Percentiles rank a stretch among this genome's conserved stretches.
These are phyloP conservation scores for Rhizoclosmatium sp. DNA, from an alignment of 192 early-diverging fungal genomes.

Conservation along the genomic window DNA sequence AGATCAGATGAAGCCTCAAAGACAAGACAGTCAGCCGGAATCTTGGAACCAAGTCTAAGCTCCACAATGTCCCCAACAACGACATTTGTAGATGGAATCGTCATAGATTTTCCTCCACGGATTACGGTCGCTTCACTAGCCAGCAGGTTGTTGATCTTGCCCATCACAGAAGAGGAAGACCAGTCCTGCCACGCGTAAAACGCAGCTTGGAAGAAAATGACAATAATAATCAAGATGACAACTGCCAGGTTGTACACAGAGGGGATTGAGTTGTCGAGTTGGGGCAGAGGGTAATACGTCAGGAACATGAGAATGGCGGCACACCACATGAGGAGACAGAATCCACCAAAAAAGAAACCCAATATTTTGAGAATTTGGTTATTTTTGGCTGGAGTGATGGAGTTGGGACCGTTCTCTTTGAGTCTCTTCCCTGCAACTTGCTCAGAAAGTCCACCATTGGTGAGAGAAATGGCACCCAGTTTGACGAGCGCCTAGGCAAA, in stretches of 20 bases:
- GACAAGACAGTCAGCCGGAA: conserved; percentile 81
- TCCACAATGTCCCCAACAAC: conserved; percentile 81
- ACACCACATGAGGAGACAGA: conserved; percentile 49
- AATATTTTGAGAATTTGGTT: conserved; percentile 34
- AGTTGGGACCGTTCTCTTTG: conserved; percentile 42
- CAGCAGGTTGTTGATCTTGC: conserved; percentile 30
- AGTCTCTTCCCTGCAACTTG: conserved; percentile 16
- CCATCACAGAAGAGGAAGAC: conserved; percentile 37
- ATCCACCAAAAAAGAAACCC: conserved; percentile 46
- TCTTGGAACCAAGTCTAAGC: conserved; percentile 70
- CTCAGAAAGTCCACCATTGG: conserved; percentile 13
- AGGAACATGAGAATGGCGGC: conserved; percentile 29
- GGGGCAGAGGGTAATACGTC: conserved; percentile 42
- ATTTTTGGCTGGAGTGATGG: conserved; percentile 25
- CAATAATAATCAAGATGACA: conserved; percentile 35
- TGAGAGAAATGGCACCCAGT: background rate
- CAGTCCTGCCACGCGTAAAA: conserved; percentile 49
- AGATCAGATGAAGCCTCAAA: conserved; percentile 71
- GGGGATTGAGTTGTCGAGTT: conserved; percentile 13
- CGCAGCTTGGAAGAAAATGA: conserved; percentile 37
- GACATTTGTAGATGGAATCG: conserved; percentile 63
- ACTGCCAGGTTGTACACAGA: conserved; percentile 39
- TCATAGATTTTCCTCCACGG: conserved; percentile 64
- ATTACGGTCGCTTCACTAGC: conserved; percentile 60
- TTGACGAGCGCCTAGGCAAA: background rate